Evolutionary conservation across 352 stramenopile species (phyloP).

Genomic region (Globisporangium echinulatum): DNA sequence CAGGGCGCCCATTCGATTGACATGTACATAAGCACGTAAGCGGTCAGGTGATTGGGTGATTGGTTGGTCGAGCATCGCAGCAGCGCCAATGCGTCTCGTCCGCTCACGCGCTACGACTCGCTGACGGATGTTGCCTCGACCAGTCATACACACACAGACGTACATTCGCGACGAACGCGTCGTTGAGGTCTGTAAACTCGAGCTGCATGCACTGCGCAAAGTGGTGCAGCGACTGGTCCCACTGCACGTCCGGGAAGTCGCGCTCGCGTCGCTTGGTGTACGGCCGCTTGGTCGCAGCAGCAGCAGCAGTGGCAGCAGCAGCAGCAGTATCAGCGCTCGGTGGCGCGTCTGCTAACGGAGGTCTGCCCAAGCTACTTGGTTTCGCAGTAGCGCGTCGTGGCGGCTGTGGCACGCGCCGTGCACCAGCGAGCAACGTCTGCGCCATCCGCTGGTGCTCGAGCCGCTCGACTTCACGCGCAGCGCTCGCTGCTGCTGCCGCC

Average conservation of each 20-base stretch:
- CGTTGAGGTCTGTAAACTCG: conserved; percentile 32
- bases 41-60: neutral
- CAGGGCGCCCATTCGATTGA: neutral
- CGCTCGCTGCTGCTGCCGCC: conserved; percentile 9
- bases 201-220: conserved; percentile 28
- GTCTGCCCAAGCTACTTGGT: neutral
- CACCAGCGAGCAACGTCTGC: neutral
- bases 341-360: neutral
- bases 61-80: neutral
- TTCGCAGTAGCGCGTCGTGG: neutral
- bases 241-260: conserved; percentile 17
- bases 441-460: neutral
- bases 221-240: conserved; percentile 27
- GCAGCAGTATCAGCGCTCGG: too few relatives aligned
- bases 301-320: neutral
- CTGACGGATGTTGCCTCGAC: neutral
- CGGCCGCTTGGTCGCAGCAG: neutral
- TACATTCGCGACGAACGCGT: conserved; percentile 28
- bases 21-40: too few relatives aligned
- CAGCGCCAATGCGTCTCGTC: neutral
- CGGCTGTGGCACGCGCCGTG: neutral
- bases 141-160: neutral
- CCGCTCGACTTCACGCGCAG: conserved; percentile 17
- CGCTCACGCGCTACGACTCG: neutral
- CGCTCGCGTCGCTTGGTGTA: conserved; percentile 19